phyloP scores from a whole-genome alignment of 495 filamentous ascomycete species.

The Penicillium subrubescens region DNA sequence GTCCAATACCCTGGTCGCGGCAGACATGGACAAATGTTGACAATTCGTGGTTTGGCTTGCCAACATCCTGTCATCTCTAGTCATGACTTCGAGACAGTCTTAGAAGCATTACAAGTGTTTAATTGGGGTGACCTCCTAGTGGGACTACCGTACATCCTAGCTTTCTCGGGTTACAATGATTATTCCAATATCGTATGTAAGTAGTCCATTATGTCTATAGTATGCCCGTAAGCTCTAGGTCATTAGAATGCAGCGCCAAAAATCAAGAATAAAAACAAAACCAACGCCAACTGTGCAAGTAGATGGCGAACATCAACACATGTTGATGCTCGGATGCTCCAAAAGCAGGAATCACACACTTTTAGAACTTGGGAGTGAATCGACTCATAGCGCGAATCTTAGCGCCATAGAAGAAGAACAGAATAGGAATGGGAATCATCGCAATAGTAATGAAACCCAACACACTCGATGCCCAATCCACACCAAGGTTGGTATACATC shows the following conservation, averaged over 20 bases:
- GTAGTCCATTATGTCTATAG: slow-evolving; percentile 9
- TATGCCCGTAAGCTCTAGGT: slow-evolving; percentile 15
- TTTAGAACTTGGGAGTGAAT: slow-evolving; percentile 47
- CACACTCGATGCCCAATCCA: slow-evolving; percentile 65
- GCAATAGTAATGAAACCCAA: slow-evolving; percentile 64
- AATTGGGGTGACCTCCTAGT: too few relatives aligned
- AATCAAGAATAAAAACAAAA: neutral
- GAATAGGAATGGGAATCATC: slow-evolving; percentile 68
- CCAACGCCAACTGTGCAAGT: slow-evolving; percentile 1
- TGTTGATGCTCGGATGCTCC: neutral
- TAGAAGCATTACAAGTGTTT: too few relatives aligned
- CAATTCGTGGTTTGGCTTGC: too few relatives aligned
- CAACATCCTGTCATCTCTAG: too few relatives aligned
- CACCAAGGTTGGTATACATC: slow-evolving; percentile 64
- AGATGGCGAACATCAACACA: neutral
- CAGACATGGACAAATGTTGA: neutral
- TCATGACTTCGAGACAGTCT: too few relatives aligned
- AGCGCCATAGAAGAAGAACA: slow-evolving; percentile 71
- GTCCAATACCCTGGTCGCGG: neutral
- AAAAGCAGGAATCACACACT: neutral
- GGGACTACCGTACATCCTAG: too few relatives aligned
- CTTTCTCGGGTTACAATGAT: too few relatives aligned
- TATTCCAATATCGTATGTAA: neutral
- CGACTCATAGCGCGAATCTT: slow-evolving; percentile 58
- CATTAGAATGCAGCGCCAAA: slow-evolving; percentile 6